Evolutionary conservation across 208 protist genomes (phyloP).

Genomic region (Acanthamoeba healyi): DNA sequence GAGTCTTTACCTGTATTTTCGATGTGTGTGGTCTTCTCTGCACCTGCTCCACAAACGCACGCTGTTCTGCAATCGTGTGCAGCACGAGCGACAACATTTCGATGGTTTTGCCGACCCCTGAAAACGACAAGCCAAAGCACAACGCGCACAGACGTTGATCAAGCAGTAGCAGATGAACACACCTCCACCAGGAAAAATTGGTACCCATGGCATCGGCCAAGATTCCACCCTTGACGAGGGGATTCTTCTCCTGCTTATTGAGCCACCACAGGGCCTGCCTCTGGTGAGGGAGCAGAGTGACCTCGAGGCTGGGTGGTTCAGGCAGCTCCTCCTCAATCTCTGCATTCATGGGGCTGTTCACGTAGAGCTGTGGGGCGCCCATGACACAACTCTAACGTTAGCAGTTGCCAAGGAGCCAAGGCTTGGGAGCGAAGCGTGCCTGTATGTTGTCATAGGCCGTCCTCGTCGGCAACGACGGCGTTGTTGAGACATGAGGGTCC

Average conservation of each 20-base stretch:
- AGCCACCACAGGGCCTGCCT: conserved; percentile 30
- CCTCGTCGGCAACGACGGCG: background rate
- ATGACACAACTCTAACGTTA: too few relatives aligned
- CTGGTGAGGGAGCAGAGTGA: background rate
- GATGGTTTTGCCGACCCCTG: conserved; percentile 85
- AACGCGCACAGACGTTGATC: too few relatives aligned
- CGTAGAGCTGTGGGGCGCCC: background rate
- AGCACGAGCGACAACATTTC: conserved; percentile 42
- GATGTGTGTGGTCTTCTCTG: too few relatives aligned
- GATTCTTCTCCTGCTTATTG: background rate
- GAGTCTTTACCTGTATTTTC: too few relatives aligned
- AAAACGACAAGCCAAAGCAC: background rate
- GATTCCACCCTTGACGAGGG: conserved; percentile 9
- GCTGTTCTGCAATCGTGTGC: background rate
- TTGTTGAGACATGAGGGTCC: background rate
- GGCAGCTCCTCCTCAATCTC: conserved; percentile 11
- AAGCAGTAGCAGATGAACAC: too few relatives aligned
- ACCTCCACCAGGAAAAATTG: too few relatives aligned
- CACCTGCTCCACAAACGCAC: background rate
- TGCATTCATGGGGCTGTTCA: conserved; percentile 1
- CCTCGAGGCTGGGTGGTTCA: background rate
- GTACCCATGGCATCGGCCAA: conserved; percentile 47
- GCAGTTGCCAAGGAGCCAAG: too few relatives aligned
- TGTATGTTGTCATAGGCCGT: background rate
- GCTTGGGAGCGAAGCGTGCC: too few relatives aligned